Percentiles rank a stretch among this genome's conserved stretches.
Evolutionary conservation across 1,139 yeast species (phyloP).

Genomic region (Suhomyces bolitotheri): DNA sequence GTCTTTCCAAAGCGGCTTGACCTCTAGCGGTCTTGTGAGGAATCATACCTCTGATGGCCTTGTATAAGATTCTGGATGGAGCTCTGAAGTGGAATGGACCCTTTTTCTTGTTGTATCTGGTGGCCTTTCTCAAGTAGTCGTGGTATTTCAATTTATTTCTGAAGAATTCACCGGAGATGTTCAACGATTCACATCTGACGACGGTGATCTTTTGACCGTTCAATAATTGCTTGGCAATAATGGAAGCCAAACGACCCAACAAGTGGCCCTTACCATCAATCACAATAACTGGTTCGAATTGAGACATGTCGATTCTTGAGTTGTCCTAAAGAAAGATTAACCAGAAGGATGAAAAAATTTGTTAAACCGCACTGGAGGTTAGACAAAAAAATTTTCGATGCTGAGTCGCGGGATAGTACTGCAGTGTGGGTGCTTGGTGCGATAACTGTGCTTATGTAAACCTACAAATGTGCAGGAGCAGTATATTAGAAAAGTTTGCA

Average conservation of each 20-base stretch:
- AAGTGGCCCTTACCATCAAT: constrained; percentile 99
- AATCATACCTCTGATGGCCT: constrained; percentile 99
- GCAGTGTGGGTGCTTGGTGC: constrained; percentile 11
- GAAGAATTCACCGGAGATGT: constrained; percentile 99
- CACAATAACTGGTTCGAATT: constrained; percentile 95
- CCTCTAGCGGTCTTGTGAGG: constrained; percentile 99
- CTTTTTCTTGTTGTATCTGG: constrained; percentile 97
- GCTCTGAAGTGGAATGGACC: constrained; percentile 99
- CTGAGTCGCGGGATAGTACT: constrained; percentile 5
- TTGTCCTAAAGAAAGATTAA: constrained; percentile 13
- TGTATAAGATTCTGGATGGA: constrained; percentile 99
- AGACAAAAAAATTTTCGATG: constrained; percentile 13
- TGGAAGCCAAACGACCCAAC: constrained; percentile 99
- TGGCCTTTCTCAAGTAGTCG: constrained; percentile 99
- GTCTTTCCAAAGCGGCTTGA: constrained; percentile 98
- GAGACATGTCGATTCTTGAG: constrained; percentile 56
- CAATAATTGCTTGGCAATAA: constrained; percentile 96
- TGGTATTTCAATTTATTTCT: constrained; percentile 99
- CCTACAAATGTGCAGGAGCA: constrained; percentile 3
- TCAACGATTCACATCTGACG: constrained; percentile 97
- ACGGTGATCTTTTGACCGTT: constrained; percentile 98
- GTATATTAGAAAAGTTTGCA: too few species aligned
- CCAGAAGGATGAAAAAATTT: constrained; percentile 13
- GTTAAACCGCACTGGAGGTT: constrained; percentile 12
- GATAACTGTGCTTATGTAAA: constrained; percentile 4